Evolutionary conservation across 768 basidiomycete genomes (phyloP).

Genomic region (Russula olivacea): DNA sequence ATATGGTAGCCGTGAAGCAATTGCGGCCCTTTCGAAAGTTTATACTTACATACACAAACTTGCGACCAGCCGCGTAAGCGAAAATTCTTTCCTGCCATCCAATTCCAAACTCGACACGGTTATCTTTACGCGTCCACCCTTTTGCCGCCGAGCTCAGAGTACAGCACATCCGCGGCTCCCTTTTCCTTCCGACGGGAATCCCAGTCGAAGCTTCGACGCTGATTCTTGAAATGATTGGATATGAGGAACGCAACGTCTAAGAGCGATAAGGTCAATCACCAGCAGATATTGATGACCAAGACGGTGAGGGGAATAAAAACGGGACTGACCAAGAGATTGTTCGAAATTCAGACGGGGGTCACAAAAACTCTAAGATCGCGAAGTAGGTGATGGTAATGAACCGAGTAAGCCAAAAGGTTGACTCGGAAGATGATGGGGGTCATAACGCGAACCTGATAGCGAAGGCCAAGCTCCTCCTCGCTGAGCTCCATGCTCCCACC

Average conservation of each 20-base stretch:
- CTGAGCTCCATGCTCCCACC: slow-evolving; percentile 94
- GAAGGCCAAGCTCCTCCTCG: slow-evolving; percentile 82
- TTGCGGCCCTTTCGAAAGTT: too few relatives aligned
- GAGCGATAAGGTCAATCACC: background rate
- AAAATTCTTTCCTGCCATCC: background rate
- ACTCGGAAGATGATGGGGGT: background rate
- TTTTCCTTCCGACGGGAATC: slow-evolving; percentile 22
- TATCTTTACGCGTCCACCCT: slow-evolving; percentile 8
- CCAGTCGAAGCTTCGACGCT: slow-evolving; percentile 33
- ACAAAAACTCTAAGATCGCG: slow-evolving; percentile 62
- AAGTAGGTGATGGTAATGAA: background rate
- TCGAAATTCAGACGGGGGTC: slow-evolving; percentile 93
- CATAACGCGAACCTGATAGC: slow-evolving; percentile 64
- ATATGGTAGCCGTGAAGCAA: too few relatives aligned
- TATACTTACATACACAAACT: too few relatives aligned
- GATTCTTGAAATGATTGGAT: slow-evolving; percentile 72
- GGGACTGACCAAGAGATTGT: slow-evolving; percentile 75
- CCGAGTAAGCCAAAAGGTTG: background rate
- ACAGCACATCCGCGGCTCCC: slow-evolving; percentile 29
- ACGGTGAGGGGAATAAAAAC: background rate
- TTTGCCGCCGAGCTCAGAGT: slow-evolving; percentile 31
- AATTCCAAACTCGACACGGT: background rate
- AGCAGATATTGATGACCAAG: background rate
- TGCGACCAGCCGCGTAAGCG: too few relatives aligned
- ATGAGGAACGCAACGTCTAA: slow-evolving; percentile 82